Conservation (phyloP, 2,329 filamentous ascomycete species). For the Aspergillus fumigatiaffinis region DNA sequence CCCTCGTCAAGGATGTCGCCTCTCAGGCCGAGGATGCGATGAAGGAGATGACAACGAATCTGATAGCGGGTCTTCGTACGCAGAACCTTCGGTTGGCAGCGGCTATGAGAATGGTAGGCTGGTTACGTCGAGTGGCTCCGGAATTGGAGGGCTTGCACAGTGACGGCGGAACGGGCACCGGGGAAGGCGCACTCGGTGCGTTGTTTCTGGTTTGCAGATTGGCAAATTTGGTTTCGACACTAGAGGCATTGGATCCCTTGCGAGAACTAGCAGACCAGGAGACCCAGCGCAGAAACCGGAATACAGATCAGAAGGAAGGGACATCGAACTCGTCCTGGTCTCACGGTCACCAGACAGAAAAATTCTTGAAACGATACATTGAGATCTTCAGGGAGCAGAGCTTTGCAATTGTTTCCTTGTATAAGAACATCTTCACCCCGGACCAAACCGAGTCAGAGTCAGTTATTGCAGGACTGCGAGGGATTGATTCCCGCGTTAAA, state of each 20-base stretch:
- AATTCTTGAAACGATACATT: slow-evolving; percentile 90
- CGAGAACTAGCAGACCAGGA: slow-evolving; percentile 89
- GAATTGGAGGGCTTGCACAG: slow-evolving; percentile 58
- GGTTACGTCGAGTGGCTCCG: slow-evolving; percentile 80
- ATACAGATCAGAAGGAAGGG: slow-evolving; percentile 21
- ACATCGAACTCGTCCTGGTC: slow-evolving; percentile 28
- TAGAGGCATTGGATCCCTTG: slow-evolving; percentile 79
- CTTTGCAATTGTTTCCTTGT: slow-evolving; percentile 92
- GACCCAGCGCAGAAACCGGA: slow-evolving; percentile 45
- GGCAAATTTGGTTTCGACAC: slow-evolving; percentile 70
- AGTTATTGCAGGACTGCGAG: slow-evolving; percentile 23
- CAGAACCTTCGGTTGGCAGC: slow-evolving; percentile 82
- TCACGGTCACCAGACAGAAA: slow-evolving; percentile 83
- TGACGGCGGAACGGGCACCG: slow-evolving; percentile 23
- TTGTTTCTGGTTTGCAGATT: slow-evolving; percentile 85
- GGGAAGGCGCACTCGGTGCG: slow-evolving; percentile 71
- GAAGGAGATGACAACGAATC: slow-evolving; percentile 79
- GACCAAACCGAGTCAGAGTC: slow-evolving; percentile 40
- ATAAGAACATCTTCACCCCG: slow-evolving; percentile 78
- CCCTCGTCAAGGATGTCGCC: slow-evolving; percentile 68
- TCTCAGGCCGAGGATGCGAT: slow-evolving; percentile 80
- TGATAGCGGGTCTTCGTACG: slow-evolving; percentile 71
- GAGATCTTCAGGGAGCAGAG: slow-evolving; percentile 98
- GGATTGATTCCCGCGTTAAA: slow-evolving; percentile 25
- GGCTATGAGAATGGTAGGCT: slow-evolving; percentile 85